phyloP scores from a whole-genome alignment of 2,329 filamentous ascomycete species.

The Fusarium praegraminearum region DNA sequence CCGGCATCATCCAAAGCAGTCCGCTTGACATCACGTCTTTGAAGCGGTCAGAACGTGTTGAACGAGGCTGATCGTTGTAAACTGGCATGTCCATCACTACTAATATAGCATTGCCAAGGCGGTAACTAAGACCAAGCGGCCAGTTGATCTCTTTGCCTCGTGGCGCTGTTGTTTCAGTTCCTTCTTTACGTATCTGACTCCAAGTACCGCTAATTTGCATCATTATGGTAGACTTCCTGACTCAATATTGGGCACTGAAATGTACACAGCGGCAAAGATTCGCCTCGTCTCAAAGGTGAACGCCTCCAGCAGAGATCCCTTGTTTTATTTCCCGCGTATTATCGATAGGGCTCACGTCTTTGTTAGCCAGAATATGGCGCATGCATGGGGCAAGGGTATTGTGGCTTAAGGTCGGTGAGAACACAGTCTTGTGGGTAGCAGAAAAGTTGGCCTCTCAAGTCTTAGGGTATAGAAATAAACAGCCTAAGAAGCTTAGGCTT shows the following conservation, averaged over 20 bases:
- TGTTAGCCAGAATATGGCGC: too few species aligned
- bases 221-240: background rate
- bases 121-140: background rate
- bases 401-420: background rate
- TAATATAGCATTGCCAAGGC: background rate
- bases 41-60: background rate
- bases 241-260: background rate
- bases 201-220: rapidly evolving
- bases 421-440: too few species aligned
- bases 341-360: background rate
- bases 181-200: background rate
- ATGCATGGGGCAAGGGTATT: background rate
- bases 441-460: too few species aligned
- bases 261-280: too few species aligned
- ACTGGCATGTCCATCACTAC: background rate
- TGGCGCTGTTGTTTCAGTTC: background rate
- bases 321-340: background rate
- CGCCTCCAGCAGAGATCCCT: background rate
- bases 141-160: background rate
- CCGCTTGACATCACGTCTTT: background rate
- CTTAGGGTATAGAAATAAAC: too few species aligned
- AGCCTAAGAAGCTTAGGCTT: too few species aligned
- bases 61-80: background rate
- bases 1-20: background rate
- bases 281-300: background rate